These are phyloP conservation scores for Penicillium carneum DNA, from an alignment of 2,329 filamentous ascomycete species.

Conservation along the genomic window DNA sequence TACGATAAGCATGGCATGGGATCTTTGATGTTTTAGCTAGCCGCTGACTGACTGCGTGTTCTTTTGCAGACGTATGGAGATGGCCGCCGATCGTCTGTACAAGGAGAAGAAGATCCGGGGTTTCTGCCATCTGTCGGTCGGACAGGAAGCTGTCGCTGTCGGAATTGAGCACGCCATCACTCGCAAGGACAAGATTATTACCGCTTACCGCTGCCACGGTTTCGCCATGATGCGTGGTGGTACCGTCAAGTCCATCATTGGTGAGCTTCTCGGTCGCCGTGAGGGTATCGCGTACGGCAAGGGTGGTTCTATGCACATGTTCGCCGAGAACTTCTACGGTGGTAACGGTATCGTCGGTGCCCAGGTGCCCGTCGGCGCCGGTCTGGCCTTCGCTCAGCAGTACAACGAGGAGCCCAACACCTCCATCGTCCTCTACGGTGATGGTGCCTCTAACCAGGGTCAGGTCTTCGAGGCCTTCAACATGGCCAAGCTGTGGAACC, in stretches of 20 bases:
- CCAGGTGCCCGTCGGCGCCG: conserved; percentile 95
- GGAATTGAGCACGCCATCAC: conserved; percentile 96
- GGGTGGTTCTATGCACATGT: conserved; percentile 99
- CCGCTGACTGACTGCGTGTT: conserved; percentile 18
- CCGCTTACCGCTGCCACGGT: conserved; percentile 98
- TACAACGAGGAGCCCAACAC: conserved; percentile 88
- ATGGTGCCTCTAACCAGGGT: conserved; percentile 97
- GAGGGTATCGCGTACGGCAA: conserved; percentile 98
- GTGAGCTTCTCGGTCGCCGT: conserved; percentile 90
- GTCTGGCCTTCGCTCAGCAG: conserved; percentile 95
- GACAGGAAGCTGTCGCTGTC: conserved; percentile 95
- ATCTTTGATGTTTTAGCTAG: neutral
- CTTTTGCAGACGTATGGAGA: conserved; percentile 89
- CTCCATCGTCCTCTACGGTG: conserved; percentile 90
- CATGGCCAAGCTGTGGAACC: conserved; percentile 99
- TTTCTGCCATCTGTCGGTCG: conserved; percentile 98
- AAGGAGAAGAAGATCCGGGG: conserved; percentile 99
- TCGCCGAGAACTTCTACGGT: conserved; percentile 95
- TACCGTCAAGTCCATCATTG: conserved; percentile 88
- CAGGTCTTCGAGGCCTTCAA: conserved; percentile 99
- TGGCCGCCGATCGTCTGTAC: conserved; percentile 98
- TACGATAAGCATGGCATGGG: conserved; percentile 57
- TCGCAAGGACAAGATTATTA: conserved; percentile 92
- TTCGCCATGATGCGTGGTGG: conserved; percentile 96
- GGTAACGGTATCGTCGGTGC: conserved; percentile 99